These are phyloP conservation scores for Dendrostoma leiphaemia DNA, from an alignment of 2,329 filamentous ascomycete genomes.

Conservation along the genomic window DNA sequence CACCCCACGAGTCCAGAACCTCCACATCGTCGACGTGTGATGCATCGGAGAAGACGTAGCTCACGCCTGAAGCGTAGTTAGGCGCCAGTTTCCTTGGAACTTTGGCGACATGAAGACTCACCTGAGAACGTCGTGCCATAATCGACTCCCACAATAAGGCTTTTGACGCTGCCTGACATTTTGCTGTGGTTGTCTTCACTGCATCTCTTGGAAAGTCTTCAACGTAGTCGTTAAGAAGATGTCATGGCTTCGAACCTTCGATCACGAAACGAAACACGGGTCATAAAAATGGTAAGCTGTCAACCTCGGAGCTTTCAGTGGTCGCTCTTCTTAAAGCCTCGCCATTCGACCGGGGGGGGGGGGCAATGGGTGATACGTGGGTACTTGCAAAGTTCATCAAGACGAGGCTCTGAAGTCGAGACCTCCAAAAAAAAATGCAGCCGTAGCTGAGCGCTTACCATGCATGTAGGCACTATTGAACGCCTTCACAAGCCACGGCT, in stretches of 20 bases:
- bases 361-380: neutral
- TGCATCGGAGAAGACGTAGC: conserved; percentile 2
- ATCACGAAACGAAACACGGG: too few species aligned
- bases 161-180: neutral
- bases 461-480: neutral
- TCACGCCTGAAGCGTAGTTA: neutral
- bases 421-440: neutral
- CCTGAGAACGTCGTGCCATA: conserved; percentile 2
- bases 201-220: neutral
- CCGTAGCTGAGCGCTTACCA: neutral
- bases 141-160: neutral
- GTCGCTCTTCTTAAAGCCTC: neutral
- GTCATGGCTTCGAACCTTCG: too few species aligned
- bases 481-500: neutral
- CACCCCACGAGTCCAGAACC: neutral
- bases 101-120: neutral
- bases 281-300: too few species aligned
- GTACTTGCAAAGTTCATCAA: neutral
- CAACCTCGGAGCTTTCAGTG: neutral
- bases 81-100: neutral
- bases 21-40: neutral
- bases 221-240: too few species aligned
- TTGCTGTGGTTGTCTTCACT: neutral
- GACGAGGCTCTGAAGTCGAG: neutral
- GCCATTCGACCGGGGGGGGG: neutral